Conservation (phyloP, 2,329 filamentous ascomycete species). For the Zasmidium citrigriseum region DNA sequence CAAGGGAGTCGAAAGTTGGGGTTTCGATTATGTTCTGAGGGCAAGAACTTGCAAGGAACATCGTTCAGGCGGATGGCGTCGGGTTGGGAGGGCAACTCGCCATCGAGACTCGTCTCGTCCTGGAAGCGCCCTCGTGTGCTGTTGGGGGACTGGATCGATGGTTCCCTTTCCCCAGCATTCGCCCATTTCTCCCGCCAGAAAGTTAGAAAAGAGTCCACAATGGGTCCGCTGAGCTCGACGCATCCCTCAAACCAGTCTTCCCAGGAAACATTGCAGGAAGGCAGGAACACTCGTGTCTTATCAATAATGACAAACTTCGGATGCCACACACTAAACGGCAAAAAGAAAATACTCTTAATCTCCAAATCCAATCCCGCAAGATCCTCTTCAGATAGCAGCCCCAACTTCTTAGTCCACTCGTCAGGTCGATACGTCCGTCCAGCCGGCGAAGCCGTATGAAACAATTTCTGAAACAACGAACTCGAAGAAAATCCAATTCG, state of each 20-base stretch:
- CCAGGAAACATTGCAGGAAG: constrained; percentile 84
- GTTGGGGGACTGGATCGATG: no score
- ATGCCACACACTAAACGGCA: constrained; percentile 84
- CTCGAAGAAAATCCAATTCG: constrained; percentile 76
- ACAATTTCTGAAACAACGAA: constrained; percentile 71
- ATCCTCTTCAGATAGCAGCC: constrained; percentile 60
- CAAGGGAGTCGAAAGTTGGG: constrained; percentile 65
- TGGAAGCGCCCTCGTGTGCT: background rate
- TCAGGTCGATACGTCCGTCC: constrained; percentile 64
- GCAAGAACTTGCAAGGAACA: constrained; percentile 65
- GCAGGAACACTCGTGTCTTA: constrained; percentile 64
- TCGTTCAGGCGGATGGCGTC: constrained; percentile 3
- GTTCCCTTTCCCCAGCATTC: constrained; percentile 27
- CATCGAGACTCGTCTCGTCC: background rate
- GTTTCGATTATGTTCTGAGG: constrained; percentile 71
- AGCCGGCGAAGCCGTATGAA: constrained; percentile 64
- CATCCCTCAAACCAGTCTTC: constrained; percentile 85
- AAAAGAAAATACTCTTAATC: constrained; percentile 77
- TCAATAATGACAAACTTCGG: constrained; percentile 81
- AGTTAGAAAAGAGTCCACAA: constrained; percentile 61
- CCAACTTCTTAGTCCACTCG: constrained; percentile 63
- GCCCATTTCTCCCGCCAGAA: constrained; percentile 75
- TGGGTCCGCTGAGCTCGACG: constrained; percentile 63
- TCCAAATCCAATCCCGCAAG: constrained; percentile 65
- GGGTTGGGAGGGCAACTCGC: background rate